Conservation (phyloP, 768 basidiomycete genomes). For the Hortiboletus flavorubellus region DNA sequence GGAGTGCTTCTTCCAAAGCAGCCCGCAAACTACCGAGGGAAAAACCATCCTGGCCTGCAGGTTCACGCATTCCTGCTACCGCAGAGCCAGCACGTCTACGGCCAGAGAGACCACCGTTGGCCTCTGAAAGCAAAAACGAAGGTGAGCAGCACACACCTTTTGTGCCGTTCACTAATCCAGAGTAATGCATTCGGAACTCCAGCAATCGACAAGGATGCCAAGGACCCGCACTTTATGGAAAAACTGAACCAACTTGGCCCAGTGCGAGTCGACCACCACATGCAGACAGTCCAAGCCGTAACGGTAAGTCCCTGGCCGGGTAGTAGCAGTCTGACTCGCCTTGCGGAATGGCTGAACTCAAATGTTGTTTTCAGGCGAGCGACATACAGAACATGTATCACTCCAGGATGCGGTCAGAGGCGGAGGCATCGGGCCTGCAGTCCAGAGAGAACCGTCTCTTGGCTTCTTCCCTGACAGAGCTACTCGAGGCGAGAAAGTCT, state of each 20-base stretch:
- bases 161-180: not conserved
- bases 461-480: slow-evolving; percentile 47
- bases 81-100: slow-evolving; percentile 11
- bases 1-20: slow-evolving; percentile 57
- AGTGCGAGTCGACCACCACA: slow-evolving; percentile 67
- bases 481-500: slow-evolving; percentile 64
- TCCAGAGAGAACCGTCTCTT: slow-evolving; percentile 52
- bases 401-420: slow-evolving; percentile 54
- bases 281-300: slow-evolving; percentile 49
- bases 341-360: not conserved
- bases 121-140: slow-evolving; percentile 51
- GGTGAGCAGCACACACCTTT: slow-evolving; percentile 30
- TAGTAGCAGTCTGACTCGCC: not conserved
- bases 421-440: slow-evolving; percentile 42
- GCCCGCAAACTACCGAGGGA: slow-evolving; percentile 53
- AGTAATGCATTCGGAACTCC: not conserved
- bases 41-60: slow-evolving; percentile 44
- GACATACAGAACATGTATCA: slow-evolving; percentile 46
- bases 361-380: slow-evolving; percentile 12
- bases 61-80: slow-evolving; percentile 36
- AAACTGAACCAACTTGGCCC: slow-evolving; percentile 64
- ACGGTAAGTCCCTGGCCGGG: slow-evolving; percentile 9
- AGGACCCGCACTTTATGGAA: slow-evolving; percentile 66
- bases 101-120: slow-evolving; percentile 28
- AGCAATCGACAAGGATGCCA: slow-evolving; percentile 65